phyloP scores from a whole-genome alignment of 2,329 filamentous ascomycete genomes.

The Botryotinia globosa region DNA sequence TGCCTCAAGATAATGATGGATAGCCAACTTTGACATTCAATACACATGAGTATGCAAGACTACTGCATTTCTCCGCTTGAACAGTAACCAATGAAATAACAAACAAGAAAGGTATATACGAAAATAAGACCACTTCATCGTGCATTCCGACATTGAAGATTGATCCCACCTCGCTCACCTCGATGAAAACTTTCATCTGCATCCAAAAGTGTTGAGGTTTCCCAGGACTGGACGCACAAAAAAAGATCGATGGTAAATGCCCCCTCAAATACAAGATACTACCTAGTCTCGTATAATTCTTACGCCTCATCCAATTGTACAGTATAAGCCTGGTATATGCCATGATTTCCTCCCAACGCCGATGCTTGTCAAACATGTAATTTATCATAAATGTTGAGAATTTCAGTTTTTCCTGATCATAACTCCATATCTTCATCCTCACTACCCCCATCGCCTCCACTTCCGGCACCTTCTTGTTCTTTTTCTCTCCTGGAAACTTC shows the following conservation, averaged over 20 bases:
- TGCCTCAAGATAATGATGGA: neutral
- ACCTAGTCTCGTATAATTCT: neutral
- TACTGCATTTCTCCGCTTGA: neutral
- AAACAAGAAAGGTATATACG: neutral
- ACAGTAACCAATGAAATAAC: neutral
- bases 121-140: neutral
- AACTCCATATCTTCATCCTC: conserved; percentile 51
- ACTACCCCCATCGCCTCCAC: conserved; percentile 55
- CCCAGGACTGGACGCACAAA: no score
- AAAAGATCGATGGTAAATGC: neutral
- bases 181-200: neutral
- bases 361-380: neutral
- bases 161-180: neutral
- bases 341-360: conserved; percentile 3
- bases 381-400: neutral
- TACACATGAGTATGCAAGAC: neutral
- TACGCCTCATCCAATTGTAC: conserved; percentile 1
- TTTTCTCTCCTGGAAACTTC: conserved; percentile 76
- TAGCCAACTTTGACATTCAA: neutral
- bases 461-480: conserved; percentile 61
- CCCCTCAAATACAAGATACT: neutral
- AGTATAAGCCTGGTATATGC: conserved; percentile 10
- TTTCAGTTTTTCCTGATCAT: conserved; percentile 21
- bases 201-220: neutral
- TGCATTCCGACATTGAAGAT: neutral